Conservation (phyloP, 192 early-diverging fungal species). For the Diversispora epigaea region DNA sequence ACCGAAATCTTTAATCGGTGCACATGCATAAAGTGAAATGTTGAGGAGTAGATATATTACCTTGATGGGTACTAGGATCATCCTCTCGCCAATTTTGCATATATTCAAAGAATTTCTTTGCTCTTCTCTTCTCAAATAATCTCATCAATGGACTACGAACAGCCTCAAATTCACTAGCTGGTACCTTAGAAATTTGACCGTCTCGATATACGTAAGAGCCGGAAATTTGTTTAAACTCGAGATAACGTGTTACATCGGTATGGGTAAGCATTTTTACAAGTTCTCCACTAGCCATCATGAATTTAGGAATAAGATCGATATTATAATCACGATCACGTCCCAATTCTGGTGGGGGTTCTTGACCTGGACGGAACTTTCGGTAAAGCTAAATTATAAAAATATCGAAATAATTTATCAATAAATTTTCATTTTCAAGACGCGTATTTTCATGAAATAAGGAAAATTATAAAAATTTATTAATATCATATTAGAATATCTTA, state of each 20-base stretch:
- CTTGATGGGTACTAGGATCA: constrained; percentile 79
- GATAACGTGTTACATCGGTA: constrained; percentile 97
- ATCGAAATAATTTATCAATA: not conserved
- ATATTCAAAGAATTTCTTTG: constrained; percentile 95
- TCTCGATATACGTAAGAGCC: constrained; percentile 92
- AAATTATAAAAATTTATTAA: no score
- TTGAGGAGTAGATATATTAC: constrained; percentile 2
- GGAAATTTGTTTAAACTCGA: constrained; percentile 95
- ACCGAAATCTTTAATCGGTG: no score
- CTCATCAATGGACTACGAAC: constrained; percentile 84
- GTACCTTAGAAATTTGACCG: constrained; percentile 93
- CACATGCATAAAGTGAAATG: not conserved
- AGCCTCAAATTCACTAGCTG: constrained; percentile 86
- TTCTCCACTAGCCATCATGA: constrained; percentile 99
- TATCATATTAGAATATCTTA: no score
- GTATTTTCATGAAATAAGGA: not conserved
- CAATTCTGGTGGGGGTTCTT: constrained; percentile 49
- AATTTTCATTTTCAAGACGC: not conserved
- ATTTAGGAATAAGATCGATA: constrained; percentile 99
- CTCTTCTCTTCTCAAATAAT: constrained; percentile 90
- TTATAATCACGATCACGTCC: constrained; percentile 90
- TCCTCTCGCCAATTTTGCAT: constrained; percentile 87
- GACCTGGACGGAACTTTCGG: constrained; percentile 64
- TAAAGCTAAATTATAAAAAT: constrained; percentile 55
- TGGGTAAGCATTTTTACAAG: constrained; percentile 96